These are phyloP conservation scores for Penicillium riverlandense DNA, from an alignment of 495 filamentous ascomycete genomes.

Conservation along the genomic window DNA sequence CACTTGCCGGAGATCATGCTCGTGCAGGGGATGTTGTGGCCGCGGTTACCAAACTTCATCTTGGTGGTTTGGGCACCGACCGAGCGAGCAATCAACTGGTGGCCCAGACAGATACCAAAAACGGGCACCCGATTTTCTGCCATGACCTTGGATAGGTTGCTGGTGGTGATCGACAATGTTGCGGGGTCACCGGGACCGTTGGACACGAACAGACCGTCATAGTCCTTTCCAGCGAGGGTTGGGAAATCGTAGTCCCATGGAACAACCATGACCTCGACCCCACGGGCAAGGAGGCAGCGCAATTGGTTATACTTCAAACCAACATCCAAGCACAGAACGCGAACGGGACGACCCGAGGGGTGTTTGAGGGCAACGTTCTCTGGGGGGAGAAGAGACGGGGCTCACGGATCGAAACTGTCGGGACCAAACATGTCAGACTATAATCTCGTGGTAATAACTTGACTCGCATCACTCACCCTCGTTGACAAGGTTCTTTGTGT, in stretches of 20 bases:
- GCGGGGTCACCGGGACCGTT: constrained; percentile 97
- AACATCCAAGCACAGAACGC: constrained; percentile 89
- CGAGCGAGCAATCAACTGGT: constrained; percentile 87
- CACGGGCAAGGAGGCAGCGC: constrained; percentile 79
- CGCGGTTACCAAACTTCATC: constrained; percentile 99
- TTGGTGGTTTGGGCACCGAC: constrained; percentile 83
- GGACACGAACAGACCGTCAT: constrained; percentile 94
- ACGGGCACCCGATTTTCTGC: constrained; percentile 73
- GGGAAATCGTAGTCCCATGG: constrained; percentile 94
- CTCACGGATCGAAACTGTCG: constrained; percentile 73
- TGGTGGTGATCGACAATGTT: constrained; percentile 65
- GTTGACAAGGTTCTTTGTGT: constrained; percentile 80
- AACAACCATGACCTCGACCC: constrained; percentile 90
- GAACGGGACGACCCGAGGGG: constrained; percentile 75
- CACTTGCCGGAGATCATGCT: constrained; percentile 89
- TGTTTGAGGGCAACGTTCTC: constrained; percentile 63
- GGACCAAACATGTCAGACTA: too few species aligned
- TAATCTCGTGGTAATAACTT: too few species aligned
- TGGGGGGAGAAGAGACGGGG: constrained; percentile 75
- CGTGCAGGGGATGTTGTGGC: constrained; percentile 97
- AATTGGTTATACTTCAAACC: constrained; percentile 98
- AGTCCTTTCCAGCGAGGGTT: constrained; percentile 63
- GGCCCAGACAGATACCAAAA: constrained; percentile 94
- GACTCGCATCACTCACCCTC: constrained; percentile 62
- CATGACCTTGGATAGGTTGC: constrained; percentile 66